These are phyloP conservation scores for Blastobotrys malaysiensis DNA, from an alignment of 1,139 yeast genomes.

Conservation along the genomic window DNA sequence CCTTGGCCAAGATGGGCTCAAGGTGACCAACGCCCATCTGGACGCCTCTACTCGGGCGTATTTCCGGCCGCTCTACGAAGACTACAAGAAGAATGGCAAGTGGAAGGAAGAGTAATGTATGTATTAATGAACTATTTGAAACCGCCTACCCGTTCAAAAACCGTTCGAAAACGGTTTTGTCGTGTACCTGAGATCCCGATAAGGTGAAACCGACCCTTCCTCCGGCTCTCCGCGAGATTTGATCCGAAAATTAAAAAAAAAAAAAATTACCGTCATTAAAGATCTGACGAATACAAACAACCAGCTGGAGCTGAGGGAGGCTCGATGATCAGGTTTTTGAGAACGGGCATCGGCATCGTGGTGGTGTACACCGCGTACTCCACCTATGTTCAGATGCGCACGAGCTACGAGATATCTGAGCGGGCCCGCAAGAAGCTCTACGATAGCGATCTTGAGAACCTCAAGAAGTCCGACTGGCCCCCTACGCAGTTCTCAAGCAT, in stretches of 20 bases:
- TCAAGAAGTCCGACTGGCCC: conserved; percentile 36
- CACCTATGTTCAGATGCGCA: conserved; percentile 50
- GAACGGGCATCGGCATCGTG: conserved; percentile 49
- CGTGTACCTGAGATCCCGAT: background rate
- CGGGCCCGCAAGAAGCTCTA: conserved; percentile 36
- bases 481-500: conserved; percentile 35
- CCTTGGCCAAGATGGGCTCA: conserved; percentile 61
- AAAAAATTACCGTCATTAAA: background rate
- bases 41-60: conserved; percentile 68
- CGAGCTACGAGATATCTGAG: conserved; percentile 51
- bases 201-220: background rate
- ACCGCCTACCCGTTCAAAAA: background rate
- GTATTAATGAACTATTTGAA: background rate
- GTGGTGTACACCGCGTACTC: conserved; percentile 67
- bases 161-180: too few relatives aligned
- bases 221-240: background rate
- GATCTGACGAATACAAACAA: background rate
- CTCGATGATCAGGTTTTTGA: conserved; percentile 17
- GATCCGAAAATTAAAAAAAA: background rate
- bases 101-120: conserved; percentile 57
- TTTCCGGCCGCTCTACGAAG: conserved; percentile 61
- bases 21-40: conserved; percentile 58
- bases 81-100: conserved; percentile 72
- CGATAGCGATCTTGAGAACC: conserved; percentile 27
- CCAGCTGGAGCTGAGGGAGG: conserved; percentile 2